Percentiles rank a stretch among this genome's conserved stretches.
phyloP scores from a whole-genome alignment of 2,329 filamentous ascomycete genomes.

The Mycogone perniciosa region DNA sequence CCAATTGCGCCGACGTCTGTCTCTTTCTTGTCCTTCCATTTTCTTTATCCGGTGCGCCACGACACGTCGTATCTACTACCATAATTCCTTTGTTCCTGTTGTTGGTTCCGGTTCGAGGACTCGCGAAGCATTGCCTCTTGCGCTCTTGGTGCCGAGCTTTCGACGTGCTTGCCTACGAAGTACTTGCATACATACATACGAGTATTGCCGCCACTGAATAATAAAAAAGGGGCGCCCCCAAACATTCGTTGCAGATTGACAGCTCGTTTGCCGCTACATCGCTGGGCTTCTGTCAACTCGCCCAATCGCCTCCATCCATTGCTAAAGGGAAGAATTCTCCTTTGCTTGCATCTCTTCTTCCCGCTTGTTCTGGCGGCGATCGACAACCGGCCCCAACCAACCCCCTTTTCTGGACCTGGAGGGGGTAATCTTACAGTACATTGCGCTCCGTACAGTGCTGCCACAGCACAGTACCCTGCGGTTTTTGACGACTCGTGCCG shows the following conservation, averaged over 20 bases:
- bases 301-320: too few species aligned
- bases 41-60: neutral
- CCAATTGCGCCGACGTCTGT: neutral
- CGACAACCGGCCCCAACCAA: neutral
- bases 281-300: neutral
- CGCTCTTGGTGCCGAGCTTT: too few species aligned
- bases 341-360: neutral
- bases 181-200: too few species aligned
- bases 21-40: neutral
- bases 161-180: too few species aligned
- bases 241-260: too few species aligned
- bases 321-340: too few species aligned
- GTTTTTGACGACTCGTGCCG: neutral
- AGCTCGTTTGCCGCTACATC: too few species aligned
- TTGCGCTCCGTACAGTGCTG: neutral
- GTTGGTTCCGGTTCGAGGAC: too few species aligned
- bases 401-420: constrained; percentile 8
- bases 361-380: neutral
- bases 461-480: neutral
- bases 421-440: neutral
- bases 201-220: too few species aligned
- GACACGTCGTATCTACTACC: neutral
- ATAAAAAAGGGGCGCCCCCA: too few species aligned
- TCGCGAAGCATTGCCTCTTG: too few species aligned
- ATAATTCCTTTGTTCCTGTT: too few species aligned